Base-by-base conservation (phyloP, 2,329 filamentous ascomycete genomes). In the Chaetomium sp. region DNA sequence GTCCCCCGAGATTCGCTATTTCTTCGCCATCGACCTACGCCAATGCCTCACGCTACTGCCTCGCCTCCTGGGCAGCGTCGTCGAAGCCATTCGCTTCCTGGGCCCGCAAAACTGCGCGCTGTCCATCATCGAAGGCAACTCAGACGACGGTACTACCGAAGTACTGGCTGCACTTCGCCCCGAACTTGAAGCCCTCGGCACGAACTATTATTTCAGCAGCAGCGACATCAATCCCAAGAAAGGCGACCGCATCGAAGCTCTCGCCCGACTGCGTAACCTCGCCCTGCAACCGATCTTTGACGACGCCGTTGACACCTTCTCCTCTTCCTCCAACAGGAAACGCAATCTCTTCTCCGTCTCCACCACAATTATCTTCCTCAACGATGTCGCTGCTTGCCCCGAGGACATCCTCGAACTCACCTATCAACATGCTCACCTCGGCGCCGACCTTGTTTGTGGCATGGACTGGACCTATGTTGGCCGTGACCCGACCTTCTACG, bases 371-470 rank as follows among this genome's bases (percentile, higher is more conserved):
- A 52, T 81, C 10, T 81, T 81, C 58, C 63, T 82, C 47, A 80
- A 82, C 65, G 77, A 82, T 58, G 76, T 83, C 9, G 75, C 76
- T 2, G 66, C 70, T 5, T 82, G 79, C 56, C 43, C 70, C 7
- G 79, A 83, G 43, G 80, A 85, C 59, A 74, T 85, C 12, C 70
- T 86, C 3, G 81, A 84, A 65, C 69, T 84, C 1, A 61, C 76
- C 1, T 71, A 78, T 59, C 79, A 84, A 65, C 74, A 71, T 33
- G 60, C 57, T 5, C 60, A 59, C 3, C 76, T 78, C 41, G 67
- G 64, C 2, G 80, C 79, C 6, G 75, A 79, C 62, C 81, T 82
- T 76, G 76, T 75, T 0, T 85, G 80, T 61, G 79, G 71, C 6
- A 77, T 85, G 73, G 81, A 85, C 65, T 85, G 80, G 79, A 75